Percentiles rank a stretch among this genome's conserved stretches.
phyloP scores from a whole-genome alignment of 139 green algal species.

The Zygnema circumcarinatum region DNA sequence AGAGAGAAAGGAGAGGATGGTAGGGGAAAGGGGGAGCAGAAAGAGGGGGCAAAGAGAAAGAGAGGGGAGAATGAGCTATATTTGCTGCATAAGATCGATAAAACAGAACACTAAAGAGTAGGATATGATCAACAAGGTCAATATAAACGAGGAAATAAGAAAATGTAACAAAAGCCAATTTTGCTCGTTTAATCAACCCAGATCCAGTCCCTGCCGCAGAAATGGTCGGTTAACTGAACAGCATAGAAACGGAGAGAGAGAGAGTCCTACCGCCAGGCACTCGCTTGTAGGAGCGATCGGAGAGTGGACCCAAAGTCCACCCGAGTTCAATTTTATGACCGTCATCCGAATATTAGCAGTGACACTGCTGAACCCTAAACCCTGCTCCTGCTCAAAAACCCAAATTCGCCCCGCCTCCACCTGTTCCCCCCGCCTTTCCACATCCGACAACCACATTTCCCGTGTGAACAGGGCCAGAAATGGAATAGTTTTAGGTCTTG shows the following conservation, averaged over 20 bases:
- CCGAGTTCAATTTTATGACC: slow-evolving; percentile 62
- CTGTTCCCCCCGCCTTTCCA: slow-evolving; percentile 33
- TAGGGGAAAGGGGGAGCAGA: too few species aligned
- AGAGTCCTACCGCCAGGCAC: slow-evolving; percentile 54
- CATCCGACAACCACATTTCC: background rate
- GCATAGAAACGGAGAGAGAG: background rate
- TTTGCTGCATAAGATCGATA: too few species aligned
- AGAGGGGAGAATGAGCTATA: too few species aligned
- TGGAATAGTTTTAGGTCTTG: background rate
- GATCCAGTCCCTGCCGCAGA: too few species aligned
- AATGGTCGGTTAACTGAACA: too few species aligned
- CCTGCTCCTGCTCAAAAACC: slow-evolving; percentile 60
- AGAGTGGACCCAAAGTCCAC: slow-evolving; percentile 62
- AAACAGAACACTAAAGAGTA: too few species aligned
- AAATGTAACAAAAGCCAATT: too few species aligned
- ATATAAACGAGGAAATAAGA: too few species aligned
- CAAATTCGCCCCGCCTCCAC: slow-evolving; percentile 47
- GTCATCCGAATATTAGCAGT: slow-evolving; percentile 64
- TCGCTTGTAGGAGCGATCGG: slow-evolving; percentile 69
- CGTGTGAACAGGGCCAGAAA: background rate
- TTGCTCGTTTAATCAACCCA: too few species aligned
- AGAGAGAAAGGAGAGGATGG: too few species aligned
- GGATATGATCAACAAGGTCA: too few species aligned
- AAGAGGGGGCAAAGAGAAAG: too few species aligned
- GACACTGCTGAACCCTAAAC: slow-evolving; percentile 57